Evolutionary conservation across 2,329 filamentous ascomycete genomes (phyloP), one percentile per base, ranked within the genome.

Genomic region (Exophiala sp.): DNA sequence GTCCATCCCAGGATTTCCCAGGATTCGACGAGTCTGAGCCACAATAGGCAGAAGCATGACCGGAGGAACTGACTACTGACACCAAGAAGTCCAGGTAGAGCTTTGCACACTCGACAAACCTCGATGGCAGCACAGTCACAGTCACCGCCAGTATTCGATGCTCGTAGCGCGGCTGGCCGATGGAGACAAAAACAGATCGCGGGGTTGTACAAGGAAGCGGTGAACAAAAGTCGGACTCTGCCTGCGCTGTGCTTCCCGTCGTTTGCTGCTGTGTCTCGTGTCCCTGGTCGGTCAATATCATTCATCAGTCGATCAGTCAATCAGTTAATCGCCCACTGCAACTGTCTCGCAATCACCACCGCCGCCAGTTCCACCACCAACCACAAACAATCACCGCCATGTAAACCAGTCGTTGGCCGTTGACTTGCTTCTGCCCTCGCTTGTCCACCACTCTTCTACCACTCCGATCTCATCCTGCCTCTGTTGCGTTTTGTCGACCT

Each of bases 401-500:
- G 34, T 37, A 16, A 37, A 11, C 34, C 34, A 19, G 34, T 37
- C 18, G 18, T 37, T 19, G 14, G 13, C 11, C 6, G 34, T 18
- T 19, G 34, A 37, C 34, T 37, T 37, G 34, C 34, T 37, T 37
- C 34, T 37, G 34, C 34, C 18, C 14, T 37, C 34, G 34, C 34
- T 37, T 37, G 34, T 37, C 34, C 14, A 19, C 34, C 34, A 18
- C 3, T 37, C 34, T 37, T 43, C 40, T 30, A 7, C 24, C 40
- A 1, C 24, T 43, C 23, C 21, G 43, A 23, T 37, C 29, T 34
- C 22, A 23, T 14, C 14, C 29, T 16, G 30, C 10, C n/a, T 35
- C 18, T 24, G 13, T 19, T 43, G 14, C 24, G 16, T 23, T 10
- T 42, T 23, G 22, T 16, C 11, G 14, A 6, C 23, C 40, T 37